Base-by-base conservation (phyloP, 768 basidiomycete genomes). In the Lactarius sp. region DNA sequence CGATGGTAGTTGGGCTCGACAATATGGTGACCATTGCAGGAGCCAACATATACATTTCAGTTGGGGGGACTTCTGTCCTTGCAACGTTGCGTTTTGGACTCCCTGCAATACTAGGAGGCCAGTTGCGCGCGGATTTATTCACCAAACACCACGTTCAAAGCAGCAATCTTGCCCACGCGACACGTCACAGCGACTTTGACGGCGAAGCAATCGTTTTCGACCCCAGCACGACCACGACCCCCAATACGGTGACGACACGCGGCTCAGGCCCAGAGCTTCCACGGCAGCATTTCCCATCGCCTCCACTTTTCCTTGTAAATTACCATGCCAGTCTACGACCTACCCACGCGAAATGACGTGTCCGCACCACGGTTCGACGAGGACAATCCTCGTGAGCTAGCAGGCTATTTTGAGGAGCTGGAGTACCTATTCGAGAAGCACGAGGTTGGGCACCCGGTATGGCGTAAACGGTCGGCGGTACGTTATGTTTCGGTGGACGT, bases 321-420 rank as follows among this genome's bases (percentile, higher is more conserved):
- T 13, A n/a, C 47, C 3, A 49, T 49, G 47, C 22, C 47, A 13
- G 47, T 49, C 47, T 49, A 22, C 22, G 47, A 49, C 47, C 22
- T 49, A 22, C 47, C 47, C 12, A 49, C 22, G n/a, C 47, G 12
- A 49, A 49, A 27, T 49, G 47, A 49, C 22, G 9, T 27, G 22
- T 49, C 47, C 41, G 86, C 20, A 84, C 87, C 34, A 22, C 53
- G 34, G 54, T n/a, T 46, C 20, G 36, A 44, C n/a, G 57, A 37
- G 16, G n/a, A 27, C 16, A 27, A 33, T 44, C 46, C 46, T 33
- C 56, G 56, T 27, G 41, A 41, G 20, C 33, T 42, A 27, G n/a
- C 7, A 46, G 16, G 31, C 41, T 46, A 37, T 57, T 46, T 57
- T 10, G 41, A 57, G 41, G 46, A 57, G 14, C 56, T 42, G 31